Conservation (phyloP, 768 basidiomycete genomes). For the Crassisporium funariophilum region DNA sequence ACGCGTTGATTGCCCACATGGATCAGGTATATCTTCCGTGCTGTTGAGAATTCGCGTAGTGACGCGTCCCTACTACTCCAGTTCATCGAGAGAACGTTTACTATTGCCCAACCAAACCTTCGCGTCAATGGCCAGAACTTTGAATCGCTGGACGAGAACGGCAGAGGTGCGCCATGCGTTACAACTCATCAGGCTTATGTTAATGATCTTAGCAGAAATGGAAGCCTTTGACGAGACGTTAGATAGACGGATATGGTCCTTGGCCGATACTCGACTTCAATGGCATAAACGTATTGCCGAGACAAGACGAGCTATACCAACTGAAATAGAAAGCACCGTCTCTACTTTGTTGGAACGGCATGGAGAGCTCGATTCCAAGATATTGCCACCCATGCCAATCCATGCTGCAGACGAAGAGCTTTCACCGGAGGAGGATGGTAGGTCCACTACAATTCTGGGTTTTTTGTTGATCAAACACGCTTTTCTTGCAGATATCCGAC, state of each 20-base stretch:
- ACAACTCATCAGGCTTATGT: not conserved
- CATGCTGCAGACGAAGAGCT: slow-evolving; percentile 22
- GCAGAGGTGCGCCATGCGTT: slow-evolving; percentile 43
- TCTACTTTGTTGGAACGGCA: slow-evolving; percentile 33
- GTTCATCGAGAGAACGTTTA: slow-evolving; percentile 66
- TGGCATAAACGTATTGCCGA: slow-evolving; percentile 76
- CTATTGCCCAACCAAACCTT: slow-evolving; percentile 67
- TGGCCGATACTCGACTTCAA: slow-evolving; percentile 72
- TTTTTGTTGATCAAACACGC: not conserved
- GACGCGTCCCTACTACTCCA: slow-evolving; percentile 25
- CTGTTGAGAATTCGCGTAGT: not conserved
- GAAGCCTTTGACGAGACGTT: slow-evolving; percentile 88
- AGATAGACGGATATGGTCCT: slow-evolving; percentile 79
- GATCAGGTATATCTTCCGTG: slow-evolving; percentile 42
- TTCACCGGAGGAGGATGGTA: slow-evolving; percentile 20
- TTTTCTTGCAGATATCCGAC: slow-evolving; percentile 10
- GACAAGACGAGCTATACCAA: slow-evolving; percentile 64
- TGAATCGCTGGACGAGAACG: slow-evolving; percentile 60
- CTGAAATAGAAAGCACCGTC: slow-evolving; percentile 45
- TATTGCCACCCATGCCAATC: slow-evolving; percentile 15
- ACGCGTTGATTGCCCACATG: slow-evolving; percentile 49
- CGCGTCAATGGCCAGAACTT: slow-evolving; percentile 80
- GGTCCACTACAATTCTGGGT: slow-evolving; percentile 13
- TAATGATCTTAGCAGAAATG: slow-evolving; percentile 44
- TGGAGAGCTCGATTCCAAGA: slow-evolving; percentile 26